Base-by-base conservation (phyloP, 2,329 filamentous ascomycete species). In the Arthrobotrys iridis region DNA sequence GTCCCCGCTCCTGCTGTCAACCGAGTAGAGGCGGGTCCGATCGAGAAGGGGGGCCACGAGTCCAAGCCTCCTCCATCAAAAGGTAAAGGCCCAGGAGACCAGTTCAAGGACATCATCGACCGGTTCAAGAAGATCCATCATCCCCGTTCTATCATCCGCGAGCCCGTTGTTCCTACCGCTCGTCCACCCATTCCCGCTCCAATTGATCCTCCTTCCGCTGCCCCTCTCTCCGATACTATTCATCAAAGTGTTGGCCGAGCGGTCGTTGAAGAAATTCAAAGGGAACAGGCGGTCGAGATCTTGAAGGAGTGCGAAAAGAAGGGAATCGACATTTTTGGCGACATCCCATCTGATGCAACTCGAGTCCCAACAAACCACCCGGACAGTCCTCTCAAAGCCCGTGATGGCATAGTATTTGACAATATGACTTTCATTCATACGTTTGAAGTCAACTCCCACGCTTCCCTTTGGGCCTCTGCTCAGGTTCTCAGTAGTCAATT, bases 391-490 rank as follows among this genome's bases (percentile, higher is more conserved):
- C 1, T 52, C 22, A 62, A 65, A 22, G 20, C 22, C 22, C 46
- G 46, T n/a, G 28, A 62, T 8, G 48, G 48, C 18, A 37, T 22
- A 11, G 30, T 20, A 2, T 55, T 55, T 15, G 48, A 55, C 15
- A 40, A 60, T 3, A 50, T 30, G 52, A 62, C 43, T 0, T 37
- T 60, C 5, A 33, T 70, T n/a, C 55, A 70, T 24, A 26, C 55
- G 2, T 70, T 70, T 33, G 45, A 48, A 33, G 55, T 43, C 8
- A 35, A 43, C 6, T 70, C 65, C 6, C 43, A 70, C 37, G 65
- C 65, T 2, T 70, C 65, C 11, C 43, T 70, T 13, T 70, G 65
- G 65, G 65, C 65, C 20, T 28, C 52, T 10, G 65, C 65, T 15
- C 65, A 70, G 11, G 65, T 70, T 1, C 33, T 70, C 3, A 40